These are phyloP conservation scores for Daldinia grandis DNA, from an alignment of 495 filamentous ascomycete species.

Conservation along the genomic window DNA sequence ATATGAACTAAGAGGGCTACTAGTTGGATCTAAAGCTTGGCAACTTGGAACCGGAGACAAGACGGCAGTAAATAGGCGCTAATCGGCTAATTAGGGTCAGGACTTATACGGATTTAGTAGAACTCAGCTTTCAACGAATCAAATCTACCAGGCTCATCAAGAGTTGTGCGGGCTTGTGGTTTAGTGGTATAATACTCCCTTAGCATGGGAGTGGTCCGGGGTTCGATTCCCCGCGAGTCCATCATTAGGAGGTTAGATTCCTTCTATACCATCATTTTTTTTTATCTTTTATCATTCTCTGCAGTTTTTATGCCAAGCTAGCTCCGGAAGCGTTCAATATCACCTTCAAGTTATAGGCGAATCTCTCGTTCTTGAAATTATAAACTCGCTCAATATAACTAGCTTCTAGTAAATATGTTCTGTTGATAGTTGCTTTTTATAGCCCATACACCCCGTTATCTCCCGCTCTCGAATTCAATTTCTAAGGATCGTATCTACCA, in stretches of 20 bases:
- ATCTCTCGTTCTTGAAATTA: too few species aligned
- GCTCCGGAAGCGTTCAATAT: background rate
- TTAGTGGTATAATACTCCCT: constrained; percentile 45
- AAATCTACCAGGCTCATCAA: constrained; percentile 1
- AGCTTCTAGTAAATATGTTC: too few species aligned
- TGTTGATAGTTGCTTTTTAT: background rate
- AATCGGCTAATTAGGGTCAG: constrained; percentile 27
- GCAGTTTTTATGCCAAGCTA: background rate
- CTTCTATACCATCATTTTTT: constrained; percentile 38
- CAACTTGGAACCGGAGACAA: background rate
- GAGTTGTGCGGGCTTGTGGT: constrained; percentile 31
- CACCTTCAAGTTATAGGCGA: too few species aligned
- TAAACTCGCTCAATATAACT: too few species aligned
- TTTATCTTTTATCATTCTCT: too few species aligned
- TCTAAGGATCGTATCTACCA: background rate
- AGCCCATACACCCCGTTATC: background rate
- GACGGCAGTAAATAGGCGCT: background rate
- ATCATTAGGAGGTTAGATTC: constrained; percentile 39
- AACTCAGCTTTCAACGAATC: constrained; percentile 6
- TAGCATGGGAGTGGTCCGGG: constrained; percentile 60
- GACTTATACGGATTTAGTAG: background rate
- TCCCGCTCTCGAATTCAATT: background rate
- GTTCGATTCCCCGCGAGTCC: constrained; percentile 63
- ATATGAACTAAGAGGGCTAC: background rate
- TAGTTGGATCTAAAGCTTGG: background rate